A percentile compares a stretch with the other conserved stretches of the same genome.
Evolutionary conservation across 2,329 filamentous ascomycete species (phyloP).

Genomic region (Chrysoporthe cubensis): DNA sequence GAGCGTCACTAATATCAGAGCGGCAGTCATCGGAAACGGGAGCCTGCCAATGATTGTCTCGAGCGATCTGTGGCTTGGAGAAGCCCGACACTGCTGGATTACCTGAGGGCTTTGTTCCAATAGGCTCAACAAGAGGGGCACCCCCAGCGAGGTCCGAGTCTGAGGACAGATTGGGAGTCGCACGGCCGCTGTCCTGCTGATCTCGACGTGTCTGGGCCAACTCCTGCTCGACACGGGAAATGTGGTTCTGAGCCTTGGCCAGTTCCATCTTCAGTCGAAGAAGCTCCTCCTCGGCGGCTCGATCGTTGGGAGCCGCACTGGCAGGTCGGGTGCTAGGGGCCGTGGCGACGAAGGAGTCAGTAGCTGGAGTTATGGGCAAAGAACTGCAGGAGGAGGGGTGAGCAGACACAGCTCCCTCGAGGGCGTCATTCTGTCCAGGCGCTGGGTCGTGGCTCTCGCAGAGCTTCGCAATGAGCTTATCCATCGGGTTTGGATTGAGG

Average conservation of each 20-base stretch:
- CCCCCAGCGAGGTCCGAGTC: slow-evolving; percentile 40
- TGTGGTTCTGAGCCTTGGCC: slow-evolving; percentile 70
- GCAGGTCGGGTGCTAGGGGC: slow-evolving; percentile 56
- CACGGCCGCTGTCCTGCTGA: slow-evolving; percentile 62
- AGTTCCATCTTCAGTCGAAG: slow-evolving; percentile 72
- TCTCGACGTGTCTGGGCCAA: slow-evolving; percentile 66
- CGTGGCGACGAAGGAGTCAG: slow-evolving; percentile 53
- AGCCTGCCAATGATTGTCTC: slow-evolving; percentile 54
- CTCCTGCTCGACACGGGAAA: slow-evolving; percentile 73
- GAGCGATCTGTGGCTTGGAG: slow-evolving; percentile 43
- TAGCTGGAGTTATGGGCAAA: slow-evolving; percentile 65
- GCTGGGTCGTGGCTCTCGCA: slow-evolving; percentile 34
- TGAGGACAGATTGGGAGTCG: slow-evolving; percentile 49
- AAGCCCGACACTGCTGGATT: slow-evolving; percentile 39
- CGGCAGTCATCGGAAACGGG: slow-evolving; percentile 56
- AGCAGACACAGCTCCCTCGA: slow-evolving; percentile 63
- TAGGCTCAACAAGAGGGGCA: slow-evolving; percentile 31
- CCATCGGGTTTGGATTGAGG: slow-evolving; percentile 60
- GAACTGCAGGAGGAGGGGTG: slow-evolving; percentile 60
- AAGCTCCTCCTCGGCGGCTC: slow-evolving; percentile 59
- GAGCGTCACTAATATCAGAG: slow-evolving; percentile 60
- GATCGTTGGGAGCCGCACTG: slow-evolving; percentile 53
- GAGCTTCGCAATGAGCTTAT: slow-evolving; percentile 68
- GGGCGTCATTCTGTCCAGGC: slow-evolving; percentile 67
- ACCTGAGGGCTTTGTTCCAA: slow-evolving; percentile 30